These are phyloP conservation scores for Diplosphaera chodatii DNA, from an alignment of 139 green algal species.

Conservation along the genomic window DNA sequence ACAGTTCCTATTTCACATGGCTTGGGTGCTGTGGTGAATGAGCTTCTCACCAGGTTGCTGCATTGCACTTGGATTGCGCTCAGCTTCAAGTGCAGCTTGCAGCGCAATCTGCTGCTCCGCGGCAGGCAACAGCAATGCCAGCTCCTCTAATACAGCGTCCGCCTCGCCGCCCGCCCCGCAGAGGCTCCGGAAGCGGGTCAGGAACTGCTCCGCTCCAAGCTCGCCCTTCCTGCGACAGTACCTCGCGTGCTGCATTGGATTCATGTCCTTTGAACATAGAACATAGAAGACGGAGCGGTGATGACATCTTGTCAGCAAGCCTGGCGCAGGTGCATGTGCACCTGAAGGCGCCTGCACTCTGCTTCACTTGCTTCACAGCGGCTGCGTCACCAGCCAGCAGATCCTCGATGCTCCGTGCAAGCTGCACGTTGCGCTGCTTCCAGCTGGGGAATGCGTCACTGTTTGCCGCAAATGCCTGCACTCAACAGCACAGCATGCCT, in stretches of 20 bases:
- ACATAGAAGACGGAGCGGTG: no score
- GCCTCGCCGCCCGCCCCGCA: neutral
- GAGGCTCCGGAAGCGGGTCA: neutral
- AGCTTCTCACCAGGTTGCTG: neutral
- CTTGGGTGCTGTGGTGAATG: no score
- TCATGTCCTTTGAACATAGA: no score
- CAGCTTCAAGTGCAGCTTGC: neutral
- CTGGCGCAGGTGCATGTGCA: neutral
- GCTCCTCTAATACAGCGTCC: conserved; percentile 29
- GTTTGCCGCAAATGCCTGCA: neutral
- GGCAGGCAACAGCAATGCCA: conserved; percentile 29
- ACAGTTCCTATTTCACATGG: no score
- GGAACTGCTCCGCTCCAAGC: neutral
- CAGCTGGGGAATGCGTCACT: neutral
- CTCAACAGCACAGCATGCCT: no score
- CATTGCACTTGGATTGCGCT: neutral
- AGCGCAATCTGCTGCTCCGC: conserved; percentile 13
- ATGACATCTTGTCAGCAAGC: no score
- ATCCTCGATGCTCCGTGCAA: neutral
- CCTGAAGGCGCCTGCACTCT: neutral
- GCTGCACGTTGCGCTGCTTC: neutral
- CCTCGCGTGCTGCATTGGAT: no score
- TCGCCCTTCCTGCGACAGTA: conserved; percentile 2
- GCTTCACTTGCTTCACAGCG: neutral
- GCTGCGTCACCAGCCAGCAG: neutral